These are phyloP conservation scores for Sabuloglossum arenarium DNA, from an alignment of 495 filamentous ascomycete species.

Conservation along the genomic window DNA sequence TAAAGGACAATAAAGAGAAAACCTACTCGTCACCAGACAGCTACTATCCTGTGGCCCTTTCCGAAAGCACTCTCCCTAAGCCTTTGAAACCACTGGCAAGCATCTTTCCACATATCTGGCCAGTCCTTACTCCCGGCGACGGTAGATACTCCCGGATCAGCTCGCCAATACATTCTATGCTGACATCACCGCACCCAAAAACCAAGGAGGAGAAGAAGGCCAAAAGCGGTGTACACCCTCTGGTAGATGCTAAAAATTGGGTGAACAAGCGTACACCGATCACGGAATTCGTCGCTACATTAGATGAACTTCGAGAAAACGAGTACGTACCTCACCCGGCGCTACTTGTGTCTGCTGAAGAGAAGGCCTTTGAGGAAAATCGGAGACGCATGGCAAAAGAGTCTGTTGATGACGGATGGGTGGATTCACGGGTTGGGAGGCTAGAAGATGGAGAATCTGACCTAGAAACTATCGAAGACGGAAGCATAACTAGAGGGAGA, in stretches of 20 bases:
- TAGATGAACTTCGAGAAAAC: constrained; percentile 57
- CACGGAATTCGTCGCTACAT: constrained; percentile 47
- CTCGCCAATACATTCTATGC: constrained; percentile 62
- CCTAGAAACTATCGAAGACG: constrained; percentile 42
- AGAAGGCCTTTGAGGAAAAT: constrained; percentile 24
- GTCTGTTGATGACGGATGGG: constrained; percentile 49
- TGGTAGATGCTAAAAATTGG: constrained; percentile 36
- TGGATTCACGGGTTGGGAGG: constrained; percentile 48
- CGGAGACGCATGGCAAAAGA: constrained; percentile 23
- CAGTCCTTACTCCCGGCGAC: constrained; percentile 67
- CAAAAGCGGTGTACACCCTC: constrained; percentile 30
- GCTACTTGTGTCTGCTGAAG: constrained; percentile 24
- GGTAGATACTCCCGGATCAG: constrained; percentile 56
- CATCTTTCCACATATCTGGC: constrained; percentile 78
- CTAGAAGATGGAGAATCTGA: constrained; percentile 45
- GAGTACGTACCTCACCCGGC: constrained; percentile 68
- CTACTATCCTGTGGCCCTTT: constrained; percentile 53
- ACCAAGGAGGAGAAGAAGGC: constrained; percentile 35
- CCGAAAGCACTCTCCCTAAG: constrained; percentile 33
- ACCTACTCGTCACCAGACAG: constrained; percentile 22
- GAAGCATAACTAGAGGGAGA: constrained; percentile 64
- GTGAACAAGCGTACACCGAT: constrained; percentile 54
- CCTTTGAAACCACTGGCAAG: constrained; percentile 50
- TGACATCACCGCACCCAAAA: constrained; percentile 47
- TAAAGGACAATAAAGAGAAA: constrained; percentile 2